Evolutionary conservation across 176 grass and related monocot genomes (phyloP), one percentile per base, ranked within the genome.

Genomic region (Hyparrhenia diplandra): DNA sequence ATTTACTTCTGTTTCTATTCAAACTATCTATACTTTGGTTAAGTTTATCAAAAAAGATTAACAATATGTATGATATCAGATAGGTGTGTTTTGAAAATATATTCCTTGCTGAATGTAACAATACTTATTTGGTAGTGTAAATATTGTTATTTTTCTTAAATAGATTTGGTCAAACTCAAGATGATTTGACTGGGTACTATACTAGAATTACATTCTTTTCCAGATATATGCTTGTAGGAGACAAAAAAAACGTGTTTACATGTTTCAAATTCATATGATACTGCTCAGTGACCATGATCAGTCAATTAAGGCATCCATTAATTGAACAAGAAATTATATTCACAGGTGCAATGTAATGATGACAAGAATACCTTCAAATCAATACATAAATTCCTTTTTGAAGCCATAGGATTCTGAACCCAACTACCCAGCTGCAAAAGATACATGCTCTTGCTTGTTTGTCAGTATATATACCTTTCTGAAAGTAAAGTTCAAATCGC

Each of bases 341-440:
- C 36, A 59, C 58, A 76, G 58, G 45, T 88, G 35, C 0, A 5
- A 46, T 70, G 17, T 42, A 24, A 23, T 36, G 49, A 69, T 67
- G 46, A 23, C 9, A 49, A 18, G 70, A 49, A 64, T 76, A 55
- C 49, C 62, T 70, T 32, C 13, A 39, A 21, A 81, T 6, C 31
- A 67, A 67, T 58, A 18, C 45, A 17, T 43, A 65, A 29, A 1
- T 17, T 58, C 2, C 42, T 58, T 67, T 17, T 36, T 46, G 17
- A 74, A 84, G 67, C 5, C 20, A 37, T 66, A 71, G 0, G 34
- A 69, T 78, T 78, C n/a, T 66, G 43, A 41, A 84, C 57, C 13
- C 21, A 80, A 63, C n/a, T 69, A 27, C 3, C 51, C 75, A 69
- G 71, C 2, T 69, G 45, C 59, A 69, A 68, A 81, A 81, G 55